Conservation (phyloP, 164 flowering plant genomes). For the Tetracentron sinense region DNA sequence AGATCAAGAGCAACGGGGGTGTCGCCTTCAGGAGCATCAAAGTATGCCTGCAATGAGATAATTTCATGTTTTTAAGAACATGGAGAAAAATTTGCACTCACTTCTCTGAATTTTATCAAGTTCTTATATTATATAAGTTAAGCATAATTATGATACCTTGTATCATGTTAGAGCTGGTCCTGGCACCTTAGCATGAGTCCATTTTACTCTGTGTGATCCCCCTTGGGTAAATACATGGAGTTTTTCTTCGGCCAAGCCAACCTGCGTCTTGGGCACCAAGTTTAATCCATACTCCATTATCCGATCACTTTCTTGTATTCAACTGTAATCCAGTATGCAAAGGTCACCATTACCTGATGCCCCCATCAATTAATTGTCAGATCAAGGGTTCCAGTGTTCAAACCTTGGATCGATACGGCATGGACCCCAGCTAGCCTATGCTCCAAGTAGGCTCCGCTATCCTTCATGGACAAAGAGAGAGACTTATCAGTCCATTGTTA, state of each 20-base stretch:
- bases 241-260: constrained; percentile 67
- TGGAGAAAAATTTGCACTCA: too few species aligned
- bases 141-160: constrained; percentile 49
- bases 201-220: constrained; percentile 52
- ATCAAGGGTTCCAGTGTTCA: constrained; percentile 84
- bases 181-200: constrained; percentile 38
- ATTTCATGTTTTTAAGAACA: too few species aligned
- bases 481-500: not conserved
- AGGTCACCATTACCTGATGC: constrained; percentile 44
- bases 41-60: constrained; percentile 46
- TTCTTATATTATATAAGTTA: too few species aligned
- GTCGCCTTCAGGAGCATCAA: constrained; percentile 67
- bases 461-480: constrained; percentile 35
- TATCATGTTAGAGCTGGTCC: constrained; percentile 66
- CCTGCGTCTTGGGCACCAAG: constrained; percentile 28
- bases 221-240: constrained; percentile 36
- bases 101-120: too few species aligned
- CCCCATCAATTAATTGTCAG: constrained; percentile 59
- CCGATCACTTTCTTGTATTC: not conserved
- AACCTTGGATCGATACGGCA: constrained; percentile 47
- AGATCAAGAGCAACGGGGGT: constrained; percentile 60
- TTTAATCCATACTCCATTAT: constrained; percentile 1
- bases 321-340: not conserved
- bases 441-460: constrained; percentile 92
- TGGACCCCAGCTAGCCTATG: constrained; percentile 64